Evolutionary conservation across 179 eudicot genomes (phyloP).

Genomic region (Kewa caespitosa): DNA sequence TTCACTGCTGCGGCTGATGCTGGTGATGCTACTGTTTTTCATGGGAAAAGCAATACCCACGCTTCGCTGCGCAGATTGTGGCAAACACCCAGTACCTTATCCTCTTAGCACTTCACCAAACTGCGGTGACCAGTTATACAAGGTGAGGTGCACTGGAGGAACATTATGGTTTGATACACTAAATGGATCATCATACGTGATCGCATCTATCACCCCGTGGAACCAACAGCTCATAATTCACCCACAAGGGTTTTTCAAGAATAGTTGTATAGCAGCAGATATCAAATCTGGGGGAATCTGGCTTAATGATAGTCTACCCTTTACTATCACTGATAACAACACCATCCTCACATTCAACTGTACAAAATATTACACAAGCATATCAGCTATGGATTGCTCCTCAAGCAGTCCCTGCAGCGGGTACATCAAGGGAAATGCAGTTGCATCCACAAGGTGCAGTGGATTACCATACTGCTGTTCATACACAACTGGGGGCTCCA

Average conservation of each 20-base stretch:
- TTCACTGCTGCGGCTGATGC: background rate
- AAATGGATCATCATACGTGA: conserved; percentile 35
- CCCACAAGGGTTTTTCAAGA: conserved; percentile 23
- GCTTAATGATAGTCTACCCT: conserved; percentile 41
- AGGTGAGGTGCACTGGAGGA: conserved; percentile 39
- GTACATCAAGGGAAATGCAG: conserved; percentile 30
- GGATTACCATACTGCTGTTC: conserved; percentile 34
- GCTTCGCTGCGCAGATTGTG: conserved; percentile 38
- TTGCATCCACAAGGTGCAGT: conserved; percentile 21
- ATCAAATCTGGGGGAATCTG: conserved; percentile 35
- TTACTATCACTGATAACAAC: conserved; percentile 42
- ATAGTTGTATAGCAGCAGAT: conserved; percentile 35
- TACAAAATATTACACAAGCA: conserved; percentile 22
- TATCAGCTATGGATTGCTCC: conserved; percentile 46
- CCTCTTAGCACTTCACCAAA: conserved; percentile 46
- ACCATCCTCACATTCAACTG: conserved; percentile 47
- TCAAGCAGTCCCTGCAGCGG: conserved; percentile 32
- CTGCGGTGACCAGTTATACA: conserved; percentile 57
- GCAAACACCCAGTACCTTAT: conserved; percentile 46
- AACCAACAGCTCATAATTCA: conserved; percentile 31
- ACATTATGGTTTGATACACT: conserved; percentile 41
- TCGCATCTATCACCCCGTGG: conserved; percentile 36
- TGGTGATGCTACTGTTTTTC: background rate
- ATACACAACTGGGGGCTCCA: conserved; percentile 60
- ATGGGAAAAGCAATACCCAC: background rate